Evolutionary conservation across 2,329 filamentous ascomycete species (phyloP).

Genomic region (Pseudogymnoascus sp.): DNA sequence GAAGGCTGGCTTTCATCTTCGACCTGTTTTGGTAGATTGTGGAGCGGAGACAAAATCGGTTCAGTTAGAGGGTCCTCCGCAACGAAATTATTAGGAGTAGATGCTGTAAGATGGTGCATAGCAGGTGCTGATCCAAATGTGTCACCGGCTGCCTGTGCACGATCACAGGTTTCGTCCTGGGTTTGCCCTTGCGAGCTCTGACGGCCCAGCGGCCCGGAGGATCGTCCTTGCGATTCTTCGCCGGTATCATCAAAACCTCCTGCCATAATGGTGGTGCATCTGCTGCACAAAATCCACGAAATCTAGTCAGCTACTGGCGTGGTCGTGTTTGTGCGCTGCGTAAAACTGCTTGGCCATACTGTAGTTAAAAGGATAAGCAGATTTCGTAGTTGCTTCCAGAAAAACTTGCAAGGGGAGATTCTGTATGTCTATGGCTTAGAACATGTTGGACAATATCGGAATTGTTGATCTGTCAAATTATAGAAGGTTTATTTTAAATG

Average conservation of each 20-base stretch:
- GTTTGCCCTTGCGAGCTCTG: background rate
- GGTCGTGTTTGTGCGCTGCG: background rate
- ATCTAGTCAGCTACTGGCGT: background rate
- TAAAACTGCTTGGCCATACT: background rate
- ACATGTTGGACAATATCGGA: background rate
- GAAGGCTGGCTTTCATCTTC: background rate
- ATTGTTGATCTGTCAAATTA: background rate
- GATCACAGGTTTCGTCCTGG: background rate
- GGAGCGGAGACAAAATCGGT: background rate
- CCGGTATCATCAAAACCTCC: background rate
- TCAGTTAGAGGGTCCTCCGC: background rate
- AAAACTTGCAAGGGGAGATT: background rate
- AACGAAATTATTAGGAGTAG: background rate
- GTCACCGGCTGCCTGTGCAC: background rate
- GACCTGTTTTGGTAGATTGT: background rate
- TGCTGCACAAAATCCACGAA: background rate
- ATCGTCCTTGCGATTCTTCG: background rate
- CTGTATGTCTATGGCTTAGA: background rate
- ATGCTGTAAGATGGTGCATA: background rate
- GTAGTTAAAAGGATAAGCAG: background rate
- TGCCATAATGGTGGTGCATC: background rate
- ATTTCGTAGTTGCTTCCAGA: background rate
- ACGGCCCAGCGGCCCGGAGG: background rate
- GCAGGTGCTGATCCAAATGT: background rate
- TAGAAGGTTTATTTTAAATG: background rate